Conservation (phyloP, 768 basidiomycete species). For the Tricholoma sp. region DNA sequence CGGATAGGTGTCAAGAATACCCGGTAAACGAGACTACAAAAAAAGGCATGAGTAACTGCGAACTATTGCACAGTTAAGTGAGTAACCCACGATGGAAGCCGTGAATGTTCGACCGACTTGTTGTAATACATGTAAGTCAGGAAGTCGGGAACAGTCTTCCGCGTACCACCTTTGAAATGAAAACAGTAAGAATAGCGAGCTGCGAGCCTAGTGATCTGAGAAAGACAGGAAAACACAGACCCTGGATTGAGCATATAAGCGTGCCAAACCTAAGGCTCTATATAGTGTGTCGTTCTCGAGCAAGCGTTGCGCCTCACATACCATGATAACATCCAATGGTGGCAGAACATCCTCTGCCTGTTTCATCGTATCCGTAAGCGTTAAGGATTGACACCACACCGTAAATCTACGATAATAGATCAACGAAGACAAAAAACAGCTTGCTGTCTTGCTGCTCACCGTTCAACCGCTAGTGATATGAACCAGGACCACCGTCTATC, state of each 20-base stretch:
- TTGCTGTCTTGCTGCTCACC: conserved; percentile 2
- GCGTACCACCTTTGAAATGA: conserved; percentile 23
- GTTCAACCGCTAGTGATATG: conserved; percentile 16
- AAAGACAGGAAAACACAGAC: not conserved
- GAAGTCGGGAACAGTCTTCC: conserved; percentile 25
- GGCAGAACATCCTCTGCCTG: conserved; percentile 5
- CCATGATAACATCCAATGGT: conserved; percentile 19
- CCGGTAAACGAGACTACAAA: not conserved
- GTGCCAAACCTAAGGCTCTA: conserved; percentile 17
- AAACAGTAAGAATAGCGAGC: not conserved
- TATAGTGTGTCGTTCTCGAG: not conserved
- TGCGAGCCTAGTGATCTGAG: too few relatives aligned
- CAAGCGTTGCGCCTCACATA: not conserved
- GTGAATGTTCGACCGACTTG: conserved; percentile 9
- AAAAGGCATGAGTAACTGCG: not conserved
- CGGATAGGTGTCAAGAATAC: not conserved
- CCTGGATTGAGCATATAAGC: conserved; percentile 19
- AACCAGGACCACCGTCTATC: conserved; percentile 15
- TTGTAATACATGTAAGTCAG: conserved; percentile 16
- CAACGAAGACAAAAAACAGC: not conserved
- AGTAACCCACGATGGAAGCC: not conserved
- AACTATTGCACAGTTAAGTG: not conserved
- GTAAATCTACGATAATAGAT: conserved; percentile 11
- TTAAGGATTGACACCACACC: conserved; percentile 10
- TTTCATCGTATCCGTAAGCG: not conserved